phyloP scores from a whole-genome alignment of 2,329 filamentous ascomycete genomes.

The Aspergillus brasiliensis region DNA sequence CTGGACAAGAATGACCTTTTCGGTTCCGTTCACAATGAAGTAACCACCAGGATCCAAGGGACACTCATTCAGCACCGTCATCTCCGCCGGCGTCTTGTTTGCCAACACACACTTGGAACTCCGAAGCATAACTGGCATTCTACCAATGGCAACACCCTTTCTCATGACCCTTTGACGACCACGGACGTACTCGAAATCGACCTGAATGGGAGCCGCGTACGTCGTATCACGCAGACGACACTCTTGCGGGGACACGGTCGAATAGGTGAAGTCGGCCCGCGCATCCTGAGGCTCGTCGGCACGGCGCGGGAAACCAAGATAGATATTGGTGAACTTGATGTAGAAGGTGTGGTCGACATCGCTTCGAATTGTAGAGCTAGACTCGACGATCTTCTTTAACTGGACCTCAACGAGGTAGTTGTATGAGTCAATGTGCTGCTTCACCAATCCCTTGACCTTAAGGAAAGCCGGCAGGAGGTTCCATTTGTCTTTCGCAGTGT shows the following conservation, averaged over 20 bases:
- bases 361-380: constrained; percentile 84
- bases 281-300: constrained; percentile 68
- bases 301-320: constrained; percentile 78
- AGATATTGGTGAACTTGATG: constrained; percentile 90
- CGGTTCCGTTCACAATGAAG: constrained; percentile 95
- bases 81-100: constrained; percentile 80
- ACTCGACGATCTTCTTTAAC: constrained; percentile 92
- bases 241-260: constrained; percentile 83
- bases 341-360: constrained; percentile 93
- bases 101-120: constrained; percentile 89
- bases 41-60: constrained; percentile 95
- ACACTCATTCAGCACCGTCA: constrained; percentile 93
- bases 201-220: constrained; percentile 92
- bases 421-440: constrained; percentile 98
- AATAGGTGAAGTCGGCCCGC: constrained; percentile 42
- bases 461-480: constrained; percentile 96
- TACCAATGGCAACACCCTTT: constrained; percentile 75
- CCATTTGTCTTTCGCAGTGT: constrained; percentile 83
- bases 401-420: constrained; percentile 98
- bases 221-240: constrained; percentile 95
- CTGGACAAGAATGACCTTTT: constrained; percentile 98
- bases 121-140: constrained; percentile 95
- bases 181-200: constrained; percentile 87
- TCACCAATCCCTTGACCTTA: constrained; percentile 94
- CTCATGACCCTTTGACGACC: constrained; percentile 76